Evolutionary conservation across 768 basidiomycete species (phyloP).

Genomic region (Leccinum incarnatum): DNA sequence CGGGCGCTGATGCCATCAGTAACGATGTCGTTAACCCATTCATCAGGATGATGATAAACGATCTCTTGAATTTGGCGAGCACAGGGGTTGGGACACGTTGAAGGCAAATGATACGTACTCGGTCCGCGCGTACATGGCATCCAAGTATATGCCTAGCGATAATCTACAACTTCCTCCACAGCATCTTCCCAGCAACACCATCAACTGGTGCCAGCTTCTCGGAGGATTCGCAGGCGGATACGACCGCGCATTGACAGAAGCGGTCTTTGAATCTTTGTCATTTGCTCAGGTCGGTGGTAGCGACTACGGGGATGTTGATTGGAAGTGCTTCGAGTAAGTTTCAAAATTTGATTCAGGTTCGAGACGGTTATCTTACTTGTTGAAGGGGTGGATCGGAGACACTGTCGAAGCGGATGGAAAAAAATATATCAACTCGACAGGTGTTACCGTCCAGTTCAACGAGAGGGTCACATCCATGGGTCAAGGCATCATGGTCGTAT

Average conservation of each 20-base stretch:
- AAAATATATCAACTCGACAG: slow-evolving; percentile 5
- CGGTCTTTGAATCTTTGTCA: slow-evolving; percentile 29
- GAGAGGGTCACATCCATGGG: slow-evolving; percentile 21
- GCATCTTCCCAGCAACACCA: slow-evolving; percentile 18
- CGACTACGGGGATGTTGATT: slow-evolving; percentile 20
- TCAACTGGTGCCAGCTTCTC: slow-evolving; percentile 35
- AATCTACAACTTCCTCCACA: slow-evolving; percentile 15
- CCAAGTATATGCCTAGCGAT: slow-evolving; percentile 26
- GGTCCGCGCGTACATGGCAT: slow-evolving; percentile 23
- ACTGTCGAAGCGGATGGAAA: slow-evolving; percentile 24
- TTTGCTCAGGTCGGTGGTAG: slow-evolving; percentile 14
- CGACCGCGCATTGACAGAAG: slow-evolving; percentile 36
- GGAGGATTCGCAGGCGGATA: slow-evolving; percentile 32
- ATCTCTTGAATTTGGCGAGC: slow-evolving; percentile 15
- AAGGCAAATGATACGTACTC: slow-evolving; percentile 32
- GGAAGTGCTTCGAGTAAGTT: slow-evolving; percentile 33
- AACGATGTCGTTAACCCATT: slow-evolving; percentile 22
- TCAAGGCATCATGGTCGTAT: slow-evolving; percentile 2
- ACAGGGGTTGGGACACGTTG: slow-evolving; percentile 27
- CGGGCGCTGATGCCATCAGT: slow-evolving; percentile 19
- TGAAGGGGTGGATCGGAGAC: slow-evolving; percentile 24
- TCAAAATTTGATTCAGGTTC: not conserved
- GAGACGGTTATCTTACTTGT: not conserved
- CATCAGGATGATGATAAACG: slow-evolving; percentile 14
- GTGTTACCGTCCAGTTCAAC: slow-evolving; percentile 10